These are phyloP conservation scores for Pleurotus giganteus DNA, from an alignment of 768 basidiomycete genomes.

Conservation along the genomic window DNA sequence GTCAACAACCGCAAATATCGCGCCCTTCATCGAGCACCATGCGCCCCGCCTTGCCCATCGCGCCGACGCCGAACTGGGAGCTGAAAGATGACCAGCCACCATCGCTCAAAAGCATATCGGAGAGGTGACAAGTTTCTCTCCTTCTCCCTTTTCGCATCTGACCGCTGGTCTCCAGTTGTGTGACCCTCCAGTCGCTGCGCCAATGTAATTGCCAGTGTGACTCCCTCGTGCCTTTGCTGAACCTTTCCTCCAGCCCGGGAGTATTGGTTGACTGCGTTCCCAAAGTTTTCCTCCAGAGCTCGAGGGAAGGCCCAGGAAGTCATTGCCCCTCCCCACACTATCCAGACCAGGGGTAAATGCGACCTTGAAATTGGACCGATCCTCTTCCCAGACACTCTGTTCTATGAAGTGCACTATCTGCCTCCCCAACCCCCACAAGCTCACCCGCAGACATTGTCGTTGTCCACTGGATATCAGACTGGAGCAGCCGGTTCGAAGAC, in stretches of 20 bases:
- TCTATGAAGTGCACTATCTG: constrained; percentile 76
- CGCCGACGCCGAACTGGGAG: constrained; percentile 61
- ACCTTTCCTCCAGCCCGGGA: constrained; percentile 53
- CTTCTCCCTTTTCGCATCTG: constrained; percentile 2
- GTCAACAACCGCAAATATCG: constrained; percentile 17
- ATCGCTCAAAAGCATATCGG: constrained; percentile 43
- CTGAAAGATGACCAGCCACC: constrained; percentile 30
- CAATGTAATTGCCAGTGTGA: constrained; percentile 51
- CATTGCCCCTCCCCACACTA: constrained; percentile 62
- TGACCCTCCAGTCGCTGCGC: constrained; percentile 63
- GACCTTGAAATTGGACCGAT: constrained; percentile 77
- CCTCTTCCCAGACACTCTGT: constrained; percentile 59
- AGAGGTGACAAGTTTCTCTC: constrained; percentile 44
- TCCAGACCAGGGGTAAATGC: constrained; percentile 64
- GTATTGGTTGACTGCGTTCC: constrained; percentile 68
- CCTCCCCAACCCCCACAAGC: constrained; percentile 23
- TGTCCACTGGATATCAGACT: constrained; percentile 12
- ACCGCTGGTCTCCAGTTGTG: constrained; percentile 39
- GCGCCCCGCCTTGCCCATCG: constrained; percentile 48
- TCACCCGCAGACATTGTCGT: background rate
- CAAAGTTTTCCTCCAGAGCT: constrained; percentile 67
- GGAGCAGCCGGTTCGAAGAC: constrained; percentile 15
- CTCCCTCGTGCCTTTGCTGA: constrained; percentile 11
- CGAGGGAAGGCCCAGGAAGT: constrained; percentile 54
- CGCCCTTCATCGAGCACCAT: constrained; percentile 12